Evolutionary conservation across 495 filamentous ascomycete genomes (phyloP).

Genomic region (Penicillium lividum): DNA sequence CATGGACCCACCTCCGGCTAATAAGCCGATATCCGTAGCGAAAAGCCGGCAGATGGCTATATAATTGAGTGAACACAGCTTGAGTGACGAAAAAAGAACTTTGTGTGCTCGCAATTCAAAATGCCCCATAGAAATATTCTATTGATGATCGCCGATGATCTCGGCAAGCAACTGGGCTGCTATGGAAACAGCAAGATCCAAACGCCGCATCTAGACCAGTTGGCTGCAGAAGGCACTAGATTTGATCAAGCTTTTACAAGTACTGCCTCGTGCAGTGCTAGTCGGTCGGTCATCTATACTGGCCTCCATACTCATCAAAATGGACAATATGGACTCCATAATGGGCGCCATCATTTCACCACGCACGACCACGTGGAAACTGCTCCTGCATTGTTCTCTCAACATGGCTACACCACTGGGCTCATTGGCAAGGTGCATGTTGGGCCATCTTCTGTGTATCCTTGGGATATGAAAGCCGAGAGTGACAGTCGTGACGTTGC

Average conservation of each 20-base stretch:
- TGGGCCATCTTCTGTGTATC: slow-evolving; percentile 39
- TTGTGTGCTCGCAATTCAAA: not conserved
- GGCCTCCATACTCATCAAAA: slow-evolving; percentile 50
- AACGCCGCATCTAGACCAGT: slow-evolving; percentile 42
- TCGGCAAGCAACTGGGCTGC: slow-evolving; percentile 41
- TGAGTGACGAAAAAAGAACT: not conserved
- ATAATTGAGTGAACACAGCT: not conserved
- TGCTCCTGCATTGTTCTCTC: slow-evolving; percentile 35
- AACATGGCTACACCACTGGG: slow-evolving; percentile 40
- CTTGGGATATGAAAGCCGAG: slow-evolving; percentile 41
- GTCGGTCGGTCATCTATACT: slow-evolving; percentile 46
- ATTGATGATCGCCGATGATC: slow-evolving; percentile 45
- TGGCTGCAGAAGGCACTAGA: slow-evolving; percentile 34
- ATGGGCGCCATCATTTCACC: slow-evolving; percentile 38
- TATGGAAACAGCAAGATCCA: slow-evolving; percentile 36
- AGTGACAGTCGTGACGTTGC: slow-evolving; percentile 36
- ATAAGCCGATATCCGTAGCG: slow-evolving; percentile 3
- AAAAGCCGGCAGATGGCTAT: not conserved
- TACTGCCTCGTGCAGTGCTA: slow-evolving; percentile 48
- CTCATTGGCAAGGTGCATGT: slow-evolving; percentile 51
- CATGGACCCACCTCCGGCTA: not conserved
- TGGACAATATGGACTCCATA: slow-evolving; percentile 45
- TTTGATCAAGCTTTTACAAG: slow-evolving; percentile 46
- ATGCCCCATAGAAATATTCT: slow-evolving; percentile 37
- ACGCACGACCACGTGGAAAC: slow-evolving; percentile 46